Evolutionary conservation across 768 basidiomycete species (phyloP).

Genomic region (Udeniomyces megalosporus): DNA sequence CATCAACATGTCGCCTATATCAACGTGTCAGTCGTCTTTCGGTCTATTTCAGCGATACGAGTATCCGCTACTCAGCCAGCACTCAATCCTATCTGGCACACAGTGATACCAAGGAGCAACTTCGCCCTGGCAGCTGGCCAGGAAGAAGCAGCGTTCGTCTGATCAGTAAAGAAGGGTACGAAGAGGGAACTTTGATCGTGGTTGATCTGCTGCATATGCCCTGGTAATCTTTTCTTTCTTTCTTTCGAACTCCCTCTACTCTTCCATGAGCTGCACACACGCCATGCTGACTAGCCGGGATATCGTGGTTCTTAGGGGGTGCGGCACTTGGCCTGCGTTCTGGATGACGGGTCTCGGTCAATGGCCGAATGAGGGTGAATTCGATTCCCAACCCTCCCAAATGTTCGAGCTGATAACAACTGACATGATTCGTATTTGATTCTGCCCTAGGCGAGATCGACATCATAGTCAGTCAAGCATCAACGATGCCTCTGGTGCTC

Average conservation of each 20-base stretch:
- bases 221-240: not conserved
- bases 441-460: not conserved
- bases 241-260: too few relatives aligned
- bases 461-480: not conserved
- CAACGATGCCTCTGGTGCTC: not conserved
- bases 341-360: not conserved
- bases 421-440: not conserved
- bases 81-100: too few relatives aligned
- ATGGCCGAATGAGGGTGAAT: not conserved
- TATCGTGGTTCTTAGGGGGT: not conserved
- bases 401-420: too few relatives aligned
- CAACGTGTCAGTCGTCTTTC: not conserved
- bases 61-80: not conserved
- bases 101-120: too few relatives aligned
- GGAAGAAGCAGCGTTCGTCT: not conserved
- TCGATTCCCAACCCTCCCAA: not conserved
- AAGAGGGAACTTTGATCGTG: not conserved
- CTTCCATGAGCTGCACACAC: too few relatives aligned
- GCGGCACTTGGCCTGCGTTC: not conserved
- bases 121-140: not conserved
- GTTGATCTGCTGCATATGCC: constrained; percentile 1
- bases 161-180: not conserved
- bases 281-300: too few relatives aligned
- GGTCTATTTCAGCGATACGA: not conserved
- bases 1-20: too few relatives aligned